Percentiles rank a stretch among this genome's conserved stretches.
These are phyloP conservation scores for Borovskyia barvae DNA, from an alignment of 208 protist genomes.

Conservation along the genomic window DNA sequence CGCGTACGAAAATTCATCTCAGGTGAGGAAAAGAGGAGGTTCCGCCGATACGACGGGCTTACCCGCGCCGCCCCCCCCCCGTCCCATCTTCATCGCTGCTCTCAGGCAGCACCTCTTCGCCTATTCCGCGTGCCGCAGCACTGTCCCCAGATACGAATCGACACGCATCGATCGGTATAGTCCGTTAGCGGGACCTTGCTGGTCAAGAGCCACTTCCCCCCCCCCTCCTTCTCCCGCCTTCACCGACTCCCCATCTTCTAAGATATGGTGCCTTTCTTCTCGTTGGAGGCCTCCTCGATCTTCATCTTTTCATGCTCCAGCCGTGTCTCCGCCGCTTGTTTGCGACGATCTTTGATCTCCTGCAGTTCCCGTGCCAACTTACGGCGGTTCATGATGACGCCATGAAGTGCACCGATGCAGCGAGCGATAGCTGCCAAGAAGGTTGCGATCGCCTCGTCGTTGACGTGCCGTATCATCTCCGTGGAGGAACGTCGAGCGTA, in stretches of 20 bases:
- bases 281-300: slow-evolving; percentile 40
- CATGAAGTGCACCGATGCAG: slow-evolving; percentile 80
- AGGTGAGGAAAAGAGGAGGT: too few species aligned
- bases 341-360: slow-evolving; percentile 58
- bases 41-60: too few species aligned
- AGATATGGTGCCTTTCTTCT: slow-evolving; percentile 30
- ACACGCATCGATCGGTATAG: too few species aligned
- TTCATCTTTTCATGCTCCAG: slow-evolving; percentile 62
- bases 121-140: too few species aligned
- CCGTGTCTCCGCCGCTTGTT: slow-evolving; percentile 55
- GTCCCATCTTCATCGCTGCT: too few species aligned
- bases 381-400: slow-evolving; percentile 84
- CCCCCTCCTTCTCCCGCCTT: slow-evolving; percentile 1
- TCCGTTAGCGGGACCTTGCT: slow-evolving; percentile 3
- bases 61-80: too few species aligned
- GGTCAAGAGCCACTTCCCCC: not conserved
- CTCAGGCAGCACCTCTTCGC: too few species aligned
- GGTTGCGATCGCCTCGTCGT: slow-evolving; percentile 84
- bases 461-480: slow-evolving; percentile 85
- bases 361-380: slow-evolving; percentile 71
- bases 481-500: slow-evolving; percentile 79
- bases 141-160: too few species aligned
- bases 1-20: too few species aligned
- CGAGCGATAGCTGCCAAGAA: slow-evolving; percentile 82
- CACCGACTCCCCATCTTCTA: slow-evolving; percentile 1